Evolutionary conservation across 1,284 basidiomycete genomes (phyloP), one percentile per base, ranked within the genome.

Genomic region (Cutaneotrichosporon sp.): DNA sequence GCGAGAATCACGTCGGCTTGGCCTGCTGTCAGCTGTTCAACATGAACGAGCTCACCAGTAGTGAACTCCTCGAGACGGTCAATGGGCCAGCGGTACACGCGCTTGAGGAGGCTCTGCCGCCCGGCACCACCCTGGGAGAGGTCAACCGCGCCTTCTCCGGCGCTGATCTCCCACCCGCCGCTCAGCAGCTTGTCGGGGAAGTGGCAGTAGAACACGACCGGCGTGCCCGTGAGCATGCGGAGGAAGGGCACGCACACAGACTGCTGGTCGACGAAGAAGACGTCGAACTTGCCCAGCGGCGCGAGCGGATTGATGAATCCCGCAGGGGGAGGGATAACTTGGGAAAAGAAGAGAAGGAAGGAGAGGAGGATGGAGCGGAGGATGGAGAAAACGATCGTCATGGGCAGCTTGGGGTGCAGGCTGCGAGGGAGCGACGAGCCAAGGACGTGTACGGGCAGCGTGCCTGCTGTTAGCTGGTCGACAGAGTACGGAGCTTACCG

Each of bases 151-250:
- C 59, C 61, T 14, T 52, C 46, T 0, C 36, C 24, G 77, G 81
- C 24, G 57, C 42, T 29, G 51, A 72, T 63, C 59, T 74, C 69
- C 81, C 72, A 75, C 45, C 76, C 72, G n/a, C 78, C 73, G 20
- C 75, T 76, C n/a, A 97, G 84, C 0, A 97, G 82, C 76, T 95
- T 93, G 80, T 97, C 94, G 0, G 97, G 95, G 72, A 98, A 99
- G 78, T 99, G 95, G 71, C 94, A 97, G 79, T 99, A 99, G 80
- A 97, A 99, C 18, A 99, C 87, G 25, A 97, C 89, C 1, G 91
- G 86, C 11, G 86, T 91, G 13, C 83, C 82, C 3, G 84, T 85
- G 11, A 91, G 74, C 56, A 83, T 76, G 14, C 91, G 85, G 1
- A 99, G 82, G 64, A 95, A 82, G 0, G 95, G 95, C 20, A 98